Percentiles rank a stretch among this genome's conserved stretches.
These are phyloP conservation scores for Rhizodiscina lignyota DNA, from an alignment of 495 filamentous ascomycete species.

Conservation along the genomic window DNA sequence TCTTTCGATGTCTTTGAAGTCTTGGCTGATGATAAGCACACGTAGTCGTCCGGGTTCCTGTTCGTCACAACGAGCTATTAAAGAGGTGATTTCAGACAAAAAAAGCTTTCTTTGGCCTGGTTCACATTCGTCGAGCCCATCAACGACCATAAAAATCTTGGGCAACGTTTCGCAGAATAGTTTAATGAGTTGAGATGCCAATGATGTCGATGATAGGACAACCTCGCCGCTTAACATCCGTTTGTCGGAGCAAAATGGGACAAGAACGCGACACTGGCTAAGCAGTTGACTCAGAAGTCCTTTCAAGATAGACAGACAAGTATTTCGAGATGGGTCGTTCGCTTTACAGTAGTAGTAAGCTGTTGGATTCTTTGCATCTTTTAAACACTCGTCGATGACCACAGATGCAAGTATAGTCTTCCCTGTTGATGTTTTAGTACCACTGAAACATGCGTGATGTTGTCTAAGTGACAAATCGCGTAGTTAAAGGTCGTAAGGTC, in stretches of 20 bases:
- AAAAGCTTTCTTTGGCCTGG: constrained; percentile 4
- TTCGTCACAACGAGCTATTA: constrained; percentile 12
- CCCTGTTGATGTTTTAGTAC: constrained; percentile 4
- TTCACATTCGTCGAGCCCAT: constrained; percentile 11
- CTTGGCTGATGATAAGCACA: constrained; percentile 15
- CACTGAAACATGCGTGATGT: background rate
- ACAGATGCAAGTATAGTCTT: constrained; percentile 14
- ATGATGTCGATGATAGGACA: background rate
- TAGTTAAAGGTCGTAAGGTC: too few relatives aligned
- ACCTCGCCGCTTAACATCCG: constrained; percentile 8
- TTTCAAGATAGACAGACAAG: constrained; percentile 3
- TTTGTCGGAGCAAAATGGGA: constrained; percentile 5
- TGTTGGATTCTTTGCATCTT: background rate
- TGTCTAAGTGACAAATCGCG: too few relatives aligned
- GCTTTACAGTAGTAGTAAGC: constrained; percentile 10
- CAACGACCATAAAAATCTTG: constrained; percentile 7
- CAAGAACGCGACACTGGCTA: constrained; percentile 2
- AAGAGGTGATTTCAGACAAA: constrained; percentile 1
- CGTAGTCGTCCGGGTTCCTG: constrained; percentile 14
- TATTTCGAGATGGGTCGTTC: constrained; percentile 4
- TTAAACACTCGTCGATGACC: constrained; percentile 7
- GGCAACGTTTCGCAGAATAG: constrained; percentile 4
- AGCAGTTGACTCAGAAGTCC: constrained; percentile 5
- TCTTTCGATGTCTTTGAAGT: constrained; percentile 17
- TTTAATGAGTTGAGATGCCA: constrained; percentile 7